These are phyloP conservation scores for Cercospora janseana DNA, from an alignment of 2,329 filamentous ascomycete species.

Conservation along the genomic window DNA sequence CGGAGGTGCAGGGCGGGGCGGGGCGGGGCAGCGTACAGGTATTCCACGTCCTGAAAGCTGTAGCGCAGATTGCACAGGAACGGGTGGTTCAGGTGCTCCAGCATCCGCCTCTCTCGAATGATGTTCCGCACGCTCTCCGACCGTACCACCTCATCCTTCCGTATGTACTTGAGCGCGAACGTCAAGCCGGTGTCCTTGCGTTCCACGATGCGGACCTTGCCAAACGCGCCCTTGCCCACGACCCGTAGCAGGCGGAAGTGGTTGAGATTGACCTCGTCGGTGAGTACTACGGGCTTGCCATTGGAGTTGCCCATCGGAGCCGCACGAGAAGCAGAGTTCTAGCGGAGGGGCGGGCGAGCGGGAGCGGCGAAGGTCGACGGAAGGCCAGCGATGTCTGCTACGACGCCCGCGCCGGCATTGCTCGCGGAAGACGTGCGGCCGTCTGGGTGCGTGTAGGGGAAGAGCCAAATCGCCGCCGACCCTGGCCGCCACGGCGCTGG, in stretches of 20 bases:
- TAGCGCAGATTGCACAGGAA: conserved; percentile 98
- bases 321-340: background rate
- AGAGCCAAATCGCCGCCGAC: background rate
- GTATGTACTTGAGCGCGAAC: conserved; percentile 96
- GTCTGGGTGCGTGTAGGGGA: background rate
- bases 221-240: conserved; percentile 95
- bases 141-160: conserved; percentile 98
- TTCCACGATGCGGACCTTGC: conserved; percentile 98
- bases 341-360: conserved; percentile 5
- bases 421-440: conserved; percentile 11
- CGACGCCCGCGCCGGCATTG: conserved; percentile 9
- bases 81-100: conserved; percentile 95
- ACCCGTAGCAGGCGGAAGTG: conserved; percentile 94
- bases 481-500: background rate
- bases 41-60: conserved; percentile 98
- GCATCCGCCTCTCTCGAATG: conserved; percentile 93
- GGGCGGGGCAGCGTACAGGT: conserved; percentile 66
- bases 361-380: background rate
- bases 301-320: conserved; percentile 83
- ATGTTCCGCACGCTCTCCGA: conserved; percentile 98
- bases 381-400: conserved; percentile 1
- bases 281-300: conserved; percentile 88
- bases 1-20: background rate
- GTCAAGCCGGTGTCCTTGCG: conserved; percentile 90
- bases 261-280: conserved; percentile 95